Percentiles rank a stretch among this genome's conserved stretches.
phyloP scores from a whole-genome alignment of 768 basidiomycete genomes.

The Agaricus bisporus region DNA sequence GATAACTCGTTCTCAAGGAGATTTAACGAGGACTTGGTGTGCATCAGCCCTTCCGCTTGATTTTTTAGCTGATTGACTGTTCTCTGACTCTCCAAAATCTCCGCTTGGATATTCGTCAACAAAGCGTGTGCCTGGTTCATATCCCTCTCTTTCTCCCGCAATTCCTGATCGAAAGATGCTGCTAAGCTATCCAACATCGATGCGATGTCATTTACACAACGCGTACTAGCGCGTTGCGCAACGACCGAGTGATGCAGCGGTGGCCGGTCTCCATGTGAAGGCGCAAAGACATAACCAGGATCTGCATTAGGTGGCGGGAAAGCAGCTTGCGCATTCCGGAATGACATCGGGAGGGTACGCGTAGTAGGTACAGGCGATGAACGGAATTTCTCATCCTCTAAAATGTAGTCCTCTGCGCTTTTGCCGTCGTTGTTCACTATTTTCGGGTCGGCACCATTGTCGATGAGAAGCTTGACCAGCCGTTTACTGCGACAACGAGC shows the following conservation, averaged over 20 bases:
- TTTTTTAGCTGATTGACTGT: slow-evolving; percentile 62
- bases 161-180: slow-evolving; percentile 84
- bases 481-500: slow-evolving; percentile 94
- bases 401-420: slow-evolving; percentile 96
- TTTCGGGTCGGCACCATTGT: slow-evolving; percentile 95
- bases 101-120: slow-evolving; percentile 79
- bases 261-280: slow-evolving; percentile 54
- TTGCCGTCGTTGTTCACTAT: slow-evolving; percentile 92
- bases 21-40: slow-evolving; percentile 51
- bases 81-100: slow-evolving; percentile 82
- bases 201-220: slow-evolving; percentile 80
- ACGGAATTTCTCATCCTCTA: slow-evolving; percentile 96
- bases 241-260: slow-evolving; percentile 81
- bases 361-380: slow-evolving; percentile 82
- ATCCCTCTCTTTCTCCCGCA: slow-evolving; percentile 88
- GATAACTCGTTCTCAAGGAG: slow-evolving; percentile 61
- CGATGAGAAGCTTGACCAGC: slow-evolving; percentile 90
- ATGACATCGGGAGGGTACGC: slow-evolving; percentile 61
- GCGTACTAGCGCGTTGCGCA: slow-evolving; percentile 81
- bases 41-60: slow-evolving; percentile 61
- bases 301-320: slow-evolving; percentile 41
- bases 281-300: slow-evolving; percentile 36
- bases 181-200: slow-evolving; percentile 86
- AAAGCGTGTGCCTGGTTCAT: slow-evolving; percentile 85
- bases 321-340: slow-evolving; percentile 62